phyloP scores from a whole-genome alignment of 139 green algal species.

The Chlamydomonas applanata region DNA sequence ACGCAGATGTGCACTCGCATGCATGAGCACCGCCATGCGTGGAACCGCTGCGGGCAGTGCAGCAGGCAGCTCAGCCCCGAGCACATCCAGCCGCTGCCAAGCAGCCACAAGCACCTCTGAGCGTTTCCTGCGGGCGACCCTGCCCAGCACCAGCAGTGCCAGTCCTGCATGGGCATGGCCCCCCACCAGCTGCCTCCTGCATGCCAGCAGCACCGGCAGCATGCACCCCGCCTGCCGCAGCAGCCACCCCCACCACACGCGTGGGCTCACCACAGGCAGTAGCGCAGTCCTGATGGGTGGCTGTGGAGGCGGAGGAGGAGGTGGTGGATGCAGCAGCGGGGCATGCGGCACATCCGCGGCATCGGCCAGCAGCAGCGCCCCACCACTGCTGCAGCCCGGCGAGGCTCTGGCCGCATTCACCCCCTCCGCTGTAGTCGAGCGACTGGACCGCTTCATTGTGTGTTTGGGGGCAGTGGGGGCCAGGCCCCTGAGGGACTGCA shows the following conservation, averaged over 20 bases:
- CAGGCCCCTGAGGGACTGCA: background rate
- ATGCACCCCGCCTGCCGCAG: background rate
- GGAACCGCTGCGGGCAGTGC: too few species aligned
- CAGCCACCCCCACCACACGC: background rate
- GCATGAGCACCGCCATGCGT: too few species aligned
- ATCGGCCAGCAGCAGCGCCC: background rate
- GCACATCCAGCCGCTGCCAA: too few species aligned
- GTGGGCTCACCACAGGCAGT: background rate
- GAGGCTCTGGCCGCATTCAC: constrained; percentile 18
- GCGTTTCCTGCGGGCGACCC: too few species aligned
- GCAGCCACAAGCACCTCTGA: too few species aligned
- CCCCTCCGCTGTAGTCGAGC: constrained; percentile 38
- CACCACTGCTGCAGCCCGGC: background rate
- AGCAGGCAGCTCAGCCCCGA: too few species aligned
- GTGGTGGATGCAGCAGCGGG: too few species aligned
- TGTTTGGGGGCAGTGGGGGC: background rate
- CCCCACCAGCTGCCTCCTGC: background rate
- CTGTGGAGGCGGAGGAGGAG: too few species aligned
- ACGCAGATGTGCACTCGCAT: too few species aligned
- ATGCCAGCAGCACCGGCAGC: background rate
- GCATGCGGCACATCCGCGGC: background rate
- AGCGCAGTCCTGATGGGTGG: too few species aligned
- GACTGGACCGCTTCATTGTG: constrained; percentile 37
- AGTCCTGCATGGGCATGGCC: background rate
- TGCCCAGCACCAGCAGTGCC: too few species aligned